phyloP scores from a whole-genome alignment of 192 early-diverging fungal species.

The Backusella tarrabulga region DNA sequence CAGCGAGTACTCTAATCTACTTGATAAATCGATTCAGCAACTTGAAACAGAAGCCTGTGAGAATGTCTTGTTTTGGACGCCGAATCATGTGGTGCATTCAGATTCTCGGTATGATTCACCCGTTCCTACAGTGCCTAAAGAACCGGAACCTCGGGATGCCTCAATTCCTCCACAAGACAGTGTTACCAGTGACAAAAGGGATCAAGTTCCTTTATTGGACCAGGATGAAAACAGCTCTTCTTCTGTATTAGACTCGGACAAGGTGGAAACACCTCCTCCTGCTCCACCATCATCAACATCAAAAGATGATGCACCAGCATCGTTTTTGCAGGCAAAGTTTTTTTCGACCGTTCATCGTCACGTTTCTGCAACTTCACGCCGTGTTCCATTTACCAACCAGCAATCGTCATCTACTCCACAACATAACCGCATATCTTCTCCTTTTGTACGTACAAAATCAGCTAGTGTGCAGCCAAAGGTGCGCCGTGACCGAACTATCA shows the following conservation, averaged over 20 bases:
- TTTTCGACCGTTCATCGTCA: constrained; percentile 26
- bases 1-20: constrained; percentile 35
- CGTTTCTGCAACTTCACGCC: constrained; percentile 6
- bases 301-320: not conserved
- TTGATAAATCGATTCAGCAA: constrained; percentile 24
- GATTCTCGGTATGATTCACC: constrained; percentile 8
- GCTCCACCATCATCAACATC: not conserved
- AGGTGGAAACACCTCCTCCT: not conserved
- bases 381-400: not conserved
- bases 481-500: not conserved
- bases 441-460: constrained; percentile 8
- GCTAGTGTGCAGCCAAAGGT: constrained; percentile 1
- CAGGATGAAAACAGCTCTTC: not conserved
- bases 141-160: constrained; percentile 11
- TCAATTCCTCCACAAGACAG: not conserved
- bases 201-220: not conserved
- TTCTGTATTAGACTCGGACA: not conserved
- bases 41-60: constrained; percentile 16
- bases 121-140: not conserved
- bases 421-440: not conserved
- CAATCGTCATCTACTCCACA: not conserved
- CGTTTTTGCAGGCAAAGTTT: constrained; percentile 36
- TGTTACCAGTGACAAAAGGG: not conserved
- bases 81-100: constrained; percentile 8
- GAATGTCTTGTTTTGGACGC: constrained; percentile 3